Conservation (phyloP, 768 basidiomycete genomes). For the Termitomyces sp. region DNA sequence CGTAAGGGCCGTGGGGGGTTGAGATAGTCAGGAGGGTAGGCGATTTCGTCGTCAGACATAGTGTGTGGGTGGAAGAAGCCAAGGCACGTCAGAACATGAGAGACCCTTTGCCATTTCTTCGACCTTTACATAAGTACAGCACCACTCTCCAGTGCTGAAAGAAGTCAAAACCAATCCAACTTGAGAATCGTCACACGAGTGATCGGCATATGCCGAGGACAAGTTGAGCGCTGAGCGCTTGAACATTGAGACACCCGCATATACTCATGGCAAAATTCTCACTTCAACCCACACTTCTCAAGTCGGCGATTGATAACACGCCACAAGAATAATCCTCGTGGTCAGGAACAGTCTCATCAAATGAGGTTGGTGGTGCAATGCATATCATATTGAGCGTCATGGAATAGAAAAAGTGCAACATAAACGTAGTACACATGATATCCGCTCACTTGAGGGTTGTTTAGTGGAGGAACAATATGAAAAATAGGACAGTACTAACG, state of each 20-base stretch:
- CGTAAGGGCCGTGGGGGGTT: constrained; percentile 29
- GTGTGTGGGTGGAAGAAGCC: not conserved
- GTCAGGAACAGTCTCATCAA: not conserved
- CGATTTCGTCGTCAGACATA: constrained; percentile 6
- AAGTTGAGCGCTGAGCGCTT: not conserved
- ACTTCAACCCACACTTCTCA: not conserved
- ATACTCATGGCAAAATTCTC: not conserved
- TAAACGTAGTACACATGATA: constrained; percentile 14
- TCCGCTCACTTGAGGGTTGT: constrained; percentile 15
- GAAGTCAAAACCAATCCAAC: not conserved
- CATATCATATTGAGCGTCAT: constrained; percentile 20
- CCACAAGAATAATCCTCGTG: not conserved
- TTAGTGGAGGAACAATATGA: not conserved
- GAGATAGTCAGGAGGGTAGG: constrained; percentile 12
- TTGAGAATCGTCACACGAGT: not conserved
- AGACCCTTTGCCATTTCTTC: not conserved
- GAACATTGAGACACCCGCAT: not conserved
- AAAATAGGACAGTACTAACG: constrained; percentile 46
- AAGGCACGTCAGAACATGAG: not conserved
- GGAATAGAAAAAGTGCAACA: constrained; percentile 11
- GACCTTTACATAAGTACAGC: not conserved
- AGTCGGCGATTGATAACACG: too few species aligned
- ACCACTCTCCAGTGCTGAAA: not conserved
- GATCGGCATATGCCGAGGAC: not conserved
- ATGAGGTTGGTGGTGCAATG: not conserved